phyloP scores from a whole-genome alignment of 108 stramenopile genomes.

The Nitzschia palea region DNA sequence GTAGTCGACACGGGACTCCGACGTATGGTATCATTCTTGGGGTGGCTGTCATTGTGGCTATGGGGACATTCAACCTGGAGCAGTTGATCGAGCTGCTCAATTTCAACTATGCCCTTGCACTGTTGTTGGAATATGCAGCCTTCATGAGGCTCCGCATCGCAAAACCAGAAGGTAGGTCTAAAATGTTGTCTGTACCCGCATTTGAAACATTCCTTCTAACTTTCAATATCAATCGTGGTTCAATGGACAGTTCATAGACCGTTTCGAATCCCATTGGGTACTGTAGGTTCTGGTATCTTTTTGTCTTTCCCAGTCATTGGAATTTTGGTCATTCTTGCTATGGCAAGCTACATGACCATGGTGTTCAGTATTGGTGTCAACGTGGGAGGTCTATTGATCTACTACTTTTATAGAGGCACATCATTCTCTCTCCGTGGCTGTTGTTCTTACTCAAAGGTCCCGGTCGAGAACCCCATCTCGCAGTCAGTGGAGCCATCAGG shows the following conservation, averaged over 20 bases:
- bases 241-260: conserved; percentile 28
- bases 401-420: background rate
- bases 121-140: conserved; percentile 88
- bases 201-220: background rate
- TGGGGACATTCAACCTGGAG: conserved; percentile 61
- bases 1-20: conserved; percentile 83
- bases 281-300: conserved; percentile 26
- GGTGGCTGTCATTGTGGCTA: conserved; percentile 64
- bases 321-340: conserved; percentile 15
- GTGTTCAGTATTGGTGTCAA: conserved; percentile 29
- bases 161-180: conserved; percentile 18
- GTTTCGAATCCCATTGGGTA: conserved; percentile 37
- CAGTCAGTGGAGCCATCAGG: too few relatives aligned
- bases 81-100: conserved; percentile 88
- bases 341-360: conserved; percentile 33
- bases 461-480: too few relatives aligned
- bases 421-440: background rate
- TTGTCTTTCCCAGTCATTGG: conserved; percentile 22
- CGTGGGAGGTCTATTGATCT: conserved; percentile 14
- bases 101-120: conserved; percentile 67
- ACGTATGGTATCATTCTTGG: conserved; percentile 81
- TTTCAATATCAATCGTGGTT: background rate
- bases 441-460: background rate
- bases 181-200: background rate
- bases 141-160: conserved; percentile 83